Conservation (phyloP, 164 flowering plant species). For the Tetrastigma voinierianum region DNA sequence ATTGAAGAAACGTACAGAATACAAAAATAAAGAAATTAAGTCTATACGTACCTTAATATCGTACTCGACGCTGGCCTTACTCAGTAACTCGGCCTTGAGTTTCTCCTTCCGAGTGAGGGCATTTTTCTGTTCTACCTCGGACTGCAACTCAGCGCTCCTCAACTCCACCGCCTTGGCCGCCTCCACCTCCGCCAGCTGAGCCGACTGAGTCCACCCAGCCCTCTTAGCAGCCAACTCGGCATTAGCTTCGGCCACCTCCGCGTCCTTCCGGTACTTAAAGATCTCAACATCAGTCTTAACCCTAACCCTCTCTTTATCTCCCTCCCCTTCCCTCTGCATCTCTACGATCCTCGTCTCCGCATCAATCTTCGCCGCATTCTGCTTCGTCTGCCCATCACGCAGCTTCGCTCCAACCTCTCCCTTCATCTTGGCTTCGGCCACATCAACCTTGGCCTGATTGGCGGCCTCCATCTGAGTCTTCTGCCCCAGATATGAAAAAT, state of each 20-base stretch:
- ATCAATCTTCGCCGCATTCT: constrained; percentile 38
- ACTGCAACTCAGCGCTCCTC: constrained; percentile 43
- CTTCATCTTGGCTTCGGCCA: constrained; percentile 44
- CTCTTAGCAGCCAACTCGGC: constrained; percentile 33
- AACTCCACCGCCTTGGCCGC: constrained; percentile 37
- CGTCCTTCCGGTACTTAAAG: constrained; percentile 36
- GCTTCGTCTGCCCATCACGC: constrained; percentile 26
- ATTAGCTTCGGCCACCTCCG: constrained; percentile 33
- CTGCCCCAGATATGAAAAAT: constrained; percentile 32
- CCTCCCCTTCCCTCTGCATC: constrained; percentile 35
- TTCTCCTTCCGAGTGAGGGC: constrained; percentile 32
- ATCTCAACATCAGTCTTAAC: constrained; percentile 35
- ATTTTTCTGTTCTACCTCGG: constrained; percentile 39
- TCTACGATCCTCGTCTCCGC: constrained; percentile 33
- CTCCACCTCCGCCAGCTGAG: constrained; percentile 41
- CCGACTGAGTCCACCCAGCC: constrained; percentile 22
- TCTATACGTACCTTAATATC: constrained; percentile 29
- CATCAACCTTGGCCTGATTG: constrained; percentile 39
- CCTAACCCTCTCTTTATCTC: constrained; percentile 34
- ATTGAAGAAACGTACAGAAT: too few species aligned
- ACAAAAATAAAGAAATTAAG: not conserved
- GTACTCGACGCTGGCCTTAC: constrained; percentile 44
- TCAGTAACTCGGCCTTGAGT: constrained; percentile 39
- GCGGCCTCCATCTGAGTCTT: constrained; percentile 39
- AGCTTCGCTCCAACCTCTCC: constrained; percentile 33